Base-by-base conservation (phyloP, 2,329 filamentous ascomycete species). In the Calcarisporium arbuscula region DNA sequence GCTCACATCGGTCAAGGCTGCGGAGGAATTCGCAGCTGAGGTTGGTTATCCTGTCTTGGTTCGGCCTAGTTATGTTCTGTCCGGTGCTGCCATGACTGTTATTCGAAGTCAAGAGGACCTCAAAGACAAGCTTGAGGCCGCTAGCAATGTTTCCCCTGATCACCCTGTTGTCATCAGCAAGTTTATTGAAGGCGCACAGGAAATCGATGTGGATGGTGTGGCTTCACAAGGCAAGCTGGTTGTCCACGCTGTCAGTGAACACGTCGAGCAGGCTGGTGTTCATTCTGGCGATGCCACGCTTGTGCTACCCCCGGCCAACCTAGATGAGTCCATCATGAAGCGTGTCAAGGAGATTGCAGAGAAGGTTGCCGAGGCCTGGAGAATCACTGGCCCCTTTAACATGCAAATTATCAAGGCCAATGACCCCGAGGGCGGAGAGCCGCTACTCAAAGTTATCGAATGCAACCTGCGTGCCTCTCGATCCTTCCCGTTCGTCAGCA, bases 331-430 rank as follows among this genome's bases (percentile, higher is more conserved):
- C 38, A 84, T 82, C 46, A 84, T 95, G 75, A 77, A 76, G 46
- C 86, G 92, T 41, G 77, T 95, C 55, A 96, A 95, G 78, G 86
- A 86, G 49, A 96, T 98, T 50, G 90, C 92, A 12, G 65, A 89
- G 62, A 96, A 95, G 76, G 89, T 98, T 34, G 92, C 92, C 47
- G 85, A 92, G 65, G 92, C 92, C 30, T 95, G 90, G 87, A 88
- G 76, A 55, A 96, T 96, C 61, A 96, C 88, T 15, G 92, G 92
- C 36, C 92, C 92, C 39, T 98, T 96, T 79, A 98, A 98, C 75
- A 96, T 98, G 90, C 92, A 98, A 60, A 94, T 98, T 64, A 96
- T 98, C 75, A 94, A 94, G 70, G 87, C 85, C 22, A 73, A 85
- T 10, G 70, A 83, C 52, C 77, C 82, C 20, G 80, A 85, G 39